These are phyloP conservation scores for Chrysanthemum makinoi DNA, from an alignment of 129 eudicot species.

Conservation along the genomic window DNA sequence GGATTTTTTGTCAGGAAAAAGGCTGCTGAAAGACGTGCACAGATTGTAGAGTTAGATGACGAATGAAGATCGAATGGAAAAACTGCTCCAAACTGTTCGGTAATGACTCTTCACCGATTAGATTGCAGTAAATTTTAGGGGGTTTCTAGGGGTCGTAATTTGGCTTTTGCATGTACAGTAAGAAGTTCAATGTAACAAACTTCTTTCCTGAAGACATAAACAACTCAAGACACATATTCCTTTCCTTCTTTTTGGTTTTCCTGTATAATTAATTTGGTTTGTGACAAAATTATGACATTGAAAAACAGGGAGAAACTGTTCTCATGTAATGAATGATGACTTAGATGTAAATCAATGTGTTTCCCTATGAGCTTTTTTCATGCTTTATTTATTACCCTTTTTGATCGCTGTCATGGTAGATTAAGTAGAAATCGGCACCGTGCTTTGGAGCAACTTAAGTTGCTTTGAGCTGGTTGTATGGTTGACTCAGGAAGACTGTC, in stretches of 20 bases:
- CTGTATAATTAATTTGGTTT: constrained; percentile 28
- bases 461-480: too few species aligned
- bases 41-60: constrained; percentile 74
- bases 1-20: constrained; percentile 92
- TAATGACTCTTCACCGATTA: constrained; percentile 9
- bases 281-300: constrained; percentile 21
- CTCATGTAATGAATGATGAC: constrained; percentile 25
- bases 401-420: too few species aligned
- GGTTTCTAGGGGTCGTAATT: constrained; percentile 25
- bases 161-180: constrained; percentile 46
- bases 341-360: constrained; percentile 17
- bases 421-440: too few species aligned
- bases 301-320: constrained; percentile 12
- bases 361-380: constrained; percentile 6
- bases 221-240: constrained; percentile 17
- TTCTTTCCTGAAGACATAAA: constrained; percentile 12
- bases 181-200: constrained; percentile 28
- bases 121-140: constrained; percentile 26
- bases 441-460: too few species aligned
- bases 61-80: constrained; percentile 31
- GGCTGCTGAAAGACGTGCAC: constrained; percentile 94
- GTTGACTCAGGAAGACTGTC: not conserved
- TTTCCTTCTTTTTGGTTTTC: constrained; percentile 9
- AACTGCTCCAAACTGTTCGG: not conserved
- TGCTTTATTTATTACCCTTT: not conserved